Evolutionary conservation across 225 moss, liverwort and hornwort species (phyloP).

Genomic region (Asterella californica): DNA sequence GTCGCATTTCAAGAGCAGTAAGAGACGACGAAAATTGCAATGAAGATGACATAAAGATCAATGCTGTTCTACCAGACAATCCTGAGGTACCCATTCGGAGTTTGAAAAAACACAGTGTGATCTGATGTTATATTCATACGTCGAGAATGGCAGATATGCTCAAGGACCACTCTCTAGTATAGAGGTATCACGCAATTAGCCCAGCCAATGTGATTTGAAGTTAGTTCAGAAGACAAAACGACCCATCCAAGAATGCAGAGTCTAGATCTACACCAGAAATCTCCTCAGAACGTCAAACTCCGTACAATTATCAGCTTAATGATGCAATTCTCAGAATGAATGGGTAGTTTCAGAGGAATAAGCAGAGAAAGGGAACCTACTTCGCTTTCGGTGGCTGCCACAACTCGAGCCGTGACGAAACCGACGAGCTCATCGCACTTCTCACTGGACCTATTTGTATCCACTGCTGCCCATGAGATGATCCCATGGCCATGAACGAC

Average conservation of each 20-base stretch:
- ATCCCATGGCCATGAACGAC: constrained; percentile 83
- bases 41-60: background rate
- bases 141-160: too few relatives aligned
- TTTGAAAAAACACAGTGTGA: background rate
- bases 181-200: too few relatives aligned
- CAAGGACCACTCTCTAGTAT: too few relatives aligned
- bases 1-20: background rate
- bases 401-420: constrained; percentile 79
- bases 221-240: background rate
- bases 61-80: background rate
- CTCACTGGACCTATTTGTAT: constrained; percentile 68
- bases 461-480: constrained; percentile 87
- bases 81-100: background rate
- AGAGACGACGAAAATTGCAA: background rate
- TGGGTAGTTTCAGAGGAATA: background rate
- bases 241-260: too few relatives aligned
- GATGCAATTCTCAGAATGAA: background rate
- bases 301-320: background rate
- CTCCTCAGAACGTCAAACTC: too few relatives aligned
- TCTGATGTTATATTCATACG: too few relatives aligned
- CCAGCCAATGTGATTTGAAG: too few relatives aligned
- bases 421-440: constrained; percentile 85
- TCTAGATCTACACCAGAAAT: background rate
- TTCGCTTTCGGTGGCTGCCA: constrained; percentile 68
- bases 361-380: constrained; percentile 32